Evolutionary conservation across 768 basidiomycete species (phyloP), one percentile per base, ranked within the genome.

Genomic region (Glaciozyma martinii): DNA sequence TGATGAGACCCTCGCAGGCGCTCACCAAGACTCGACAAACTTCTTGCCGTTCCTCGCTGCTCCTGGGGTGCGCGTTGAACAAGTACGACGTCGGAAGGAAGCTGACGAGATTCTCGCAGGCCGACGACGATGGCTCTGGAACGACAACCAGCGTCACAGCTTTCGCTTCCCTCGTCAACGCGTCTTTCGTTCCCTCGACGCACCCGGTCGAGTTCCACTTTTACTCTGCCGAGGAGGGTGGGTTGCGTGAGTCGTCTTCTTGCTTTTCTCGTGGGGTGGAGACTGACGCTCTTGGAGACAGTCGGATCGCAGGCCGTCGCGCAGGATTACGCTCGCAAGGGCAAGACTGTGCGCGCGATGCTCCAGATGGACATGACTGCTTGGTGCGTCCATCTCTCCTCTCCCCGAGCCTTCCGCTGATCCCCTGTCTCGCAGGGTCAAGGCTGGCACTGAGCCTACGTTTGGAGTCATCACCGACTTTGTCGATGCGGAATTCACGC

Each of bases 211-310:
- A 79, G 63, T 78, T 79, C 67, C 77, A 78, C 72, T 79, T 74
- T 63, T 78, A 75, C 72, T 73, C 71, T 6, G 79, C 79, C n/a
- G 79, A 79, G 66, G 79, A 79, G 66, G 79, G 79, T 15, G 78
- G 78, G 27, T 71, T 80, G 7, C 37, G 21, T 40, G 7, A 40
- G 37, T 40, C 37, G 10, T 40, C n/a, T n/a, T n/a, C n/a, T n/a
- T n/a, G n/a, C n/a, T 47, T 47, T 12, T 47, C 46, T 3, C 46
- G 6, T 8, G 3, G n/a, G 12, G n/a, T 47, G 3, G 19, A 18
- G 21, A 19, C 12, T 47, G 5, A 23, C 21, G 46, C 46, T 23
- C 16, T 21, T 21, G 46, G 46, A 12, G 46, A 25, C n/a, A 47
- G 19, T 13, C 43, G 65, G 70, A 6, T 66, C 69, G 15, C 63